Percentiles rank a stretch among this genome's conserved stretches.
Evolutionary conservation across 768 basidiomycete species (phyloP).

Genomic region (Phylloporus arenicola): DNA sequence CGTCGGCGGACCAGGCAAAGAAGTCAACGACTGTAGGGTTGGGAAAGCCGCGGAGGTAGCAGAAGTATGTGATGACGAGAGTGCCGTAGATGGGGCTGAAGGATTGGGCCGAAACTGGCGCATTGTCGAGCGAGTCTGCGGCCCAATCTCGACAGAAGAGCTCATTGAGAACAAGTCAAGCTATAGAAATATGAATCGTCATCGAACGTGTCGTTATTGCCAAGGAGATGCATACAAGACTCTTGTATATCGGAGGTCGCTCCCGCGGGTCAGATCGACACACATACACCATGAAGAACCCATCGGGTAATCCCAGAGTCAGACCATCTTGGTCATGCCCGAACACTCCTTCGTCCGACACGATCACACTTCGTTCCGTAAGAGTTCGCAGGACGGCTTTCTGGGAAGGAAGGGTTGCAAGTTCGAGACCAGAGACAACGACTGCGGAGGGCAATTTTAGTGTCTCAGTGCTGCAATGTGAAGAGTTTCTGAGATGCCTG

Average conservation of each 20-base stretch:
- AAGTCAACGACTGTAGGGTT: conserved; percentile 7
- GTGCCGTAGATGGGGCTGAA: conserved; percentile 23
- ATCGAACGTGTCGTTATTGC: not conserved
- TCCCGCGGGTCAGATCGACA: conserved; percentile 61
- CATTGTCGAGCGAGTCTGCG: conserved; percentile 32
- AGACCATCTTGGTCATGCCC: conserved; percentile 24
- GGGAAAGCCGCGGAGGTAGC: conserved; percentile 27
- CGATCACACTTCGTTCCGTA: conserved; percentile 43
- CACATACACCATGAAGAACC: conserved; percentile 69
- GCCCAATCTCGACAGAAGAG: conserved; percentile 48
- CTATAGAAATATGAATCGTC: conserved; percentile 32
- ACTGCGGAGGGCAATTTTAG: conserved; percentile 50
- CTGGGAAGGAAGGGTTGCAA: conserved; percentile 50
- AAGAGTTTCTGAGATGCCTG: conserved; percentile 11
- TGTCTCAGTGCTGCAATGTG: conserved; percentile 15
- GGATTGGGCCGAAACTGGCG: conserved; percentile 29
- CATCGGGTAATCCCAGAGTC: conserved; percentile 44
- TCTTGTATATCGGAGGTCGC: conserved; percentile 59
- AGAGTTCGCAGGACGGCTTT: conserved; percentile 51
- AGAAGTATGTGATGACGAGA: conserved; percentile 26
- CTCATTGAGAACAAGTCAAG: conserved; percentile 80
- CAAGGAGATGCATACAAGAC: conserved; percentile 46
- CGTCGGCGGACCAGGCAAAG: conserved; percentile 24
- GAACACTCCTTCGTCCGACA: conserved; percentile 27
- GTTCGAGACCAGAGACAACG: conserved; percentile 68